phyloP scores from a whole-genome alignment of 495 filamentous ascomycete genomes.

The Physcia stellaris region DNA sequence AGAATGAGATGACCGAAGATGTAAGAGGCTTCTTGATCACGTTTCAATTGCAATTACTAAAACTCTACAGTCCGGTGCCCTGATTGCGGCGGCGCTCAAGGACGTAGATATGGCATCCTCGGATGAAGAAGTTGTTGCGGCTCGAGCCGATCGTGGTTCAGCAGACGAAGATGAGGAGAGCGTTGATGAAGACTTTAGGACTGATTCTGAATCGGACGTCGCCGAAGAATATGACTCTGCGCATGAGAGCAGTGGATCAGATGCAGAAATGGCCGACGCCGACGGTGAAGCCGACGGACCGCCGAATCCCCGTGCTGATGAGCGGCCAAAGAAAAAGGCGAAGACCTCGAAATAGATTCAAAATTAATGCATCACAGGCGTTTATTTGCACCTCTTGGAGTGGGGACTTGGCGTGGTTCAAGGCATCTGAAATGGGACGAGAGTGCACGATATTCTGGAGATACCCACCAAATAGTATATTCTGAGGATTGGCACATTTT shows the following conservation, averaged over 20 bases:
- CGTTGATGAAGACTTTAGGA: constrained; percentile 90
- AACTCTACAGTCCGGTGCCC: constrained; percentile 32
- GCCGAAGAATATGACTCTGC: constrained; percentile 91
- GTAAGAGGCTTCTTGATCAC: too few species aligned
- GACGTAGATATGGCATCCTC: constrained; percentile 66
- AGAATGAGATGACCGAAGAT: constrained; percentile 84
- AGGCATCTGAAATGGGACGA: too few species aligned
- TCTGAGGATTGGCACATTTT: too few species aligned
- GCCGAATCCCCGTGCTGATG: constrained; percentile 30
- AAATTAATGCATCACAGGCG: too few species aligned
- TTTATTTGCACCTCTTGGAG: too few species aligned
- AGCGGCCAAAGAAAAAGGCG: constrained; percentile 57
- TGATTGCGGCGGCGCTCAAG: constrained; percentile 69
- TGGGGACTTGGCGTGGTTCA: too few species aligned
- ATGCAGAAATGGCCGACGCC: constrained; percentile 48
- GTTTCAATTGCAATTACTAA: too few species aligned
- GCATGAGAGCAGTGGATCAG: constrained; percentile 74
- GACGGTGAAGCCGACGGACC: constrained; percentile 42
- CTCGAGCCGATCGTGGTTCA: constrained; percentile 63
- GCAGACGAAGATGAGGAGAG: constrained; percentile 94
- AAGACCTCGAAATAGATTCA: constrained; percentile 35
- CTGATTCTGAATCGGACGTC: constrained; percentile 81
- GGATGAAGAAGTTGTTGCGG: constrained; percentile 66
- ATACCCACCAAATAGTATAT: too few species aligned
- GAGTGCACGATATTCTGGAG: too few species aligned